phyloP scores from a whole-genome alignment of 208 protist genomes.

The Phytomonas sp. region DNA sequence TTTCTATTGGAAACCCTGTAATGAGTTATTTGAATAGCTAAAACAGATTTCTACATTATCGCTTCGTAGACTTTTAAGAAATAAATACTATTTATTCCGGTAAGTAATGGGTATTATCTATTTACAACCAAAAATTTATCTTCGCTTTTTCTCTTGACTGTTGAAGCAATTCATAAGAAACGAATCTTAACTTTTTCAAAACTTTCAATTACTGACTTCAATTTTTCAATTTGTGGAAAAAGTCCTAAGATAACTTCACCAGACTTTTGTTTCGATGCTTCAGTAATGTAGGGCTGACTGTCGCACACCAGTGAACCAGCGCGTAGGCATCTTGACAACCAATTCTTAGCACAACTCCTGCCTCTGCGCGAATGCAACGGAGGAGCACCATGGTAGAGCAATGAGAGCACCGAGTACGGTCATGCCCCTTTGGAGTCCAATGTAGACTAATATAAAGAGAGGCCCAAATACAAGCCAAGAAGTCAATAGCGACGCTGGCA shows the following conservation, averaged over 20 bases:
- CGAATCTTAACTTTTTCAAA: neutral
- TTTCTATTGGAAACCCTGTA: neutral
- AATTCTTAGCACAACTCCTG: constrained; percentile 28
- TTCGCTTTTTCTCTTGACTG: constrained; percentile 2
- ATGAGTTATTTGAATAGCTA: neutral
- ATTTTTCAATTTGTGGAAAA: neutral
- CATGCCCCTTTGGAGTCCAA: constrained; percentile 19
- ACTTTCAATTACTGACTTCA: neutral
- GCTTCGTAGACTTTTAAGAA: neutral
- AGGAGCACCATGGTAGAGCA: constrained; percentile 50
- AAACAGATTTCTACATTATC: constrained; percentile 12
- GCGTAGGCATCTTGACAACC: neutral
- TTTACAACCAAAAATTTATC: neutral
- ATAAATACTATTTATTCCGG: constrained; percentile 4
- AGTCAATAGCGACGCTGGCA: constrained; percentile 55
- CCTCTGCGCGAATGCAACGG: constrained; percentile 36
- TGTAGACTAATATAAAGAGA: constrained; percentile 32
- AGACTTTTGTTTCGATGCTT: neutral
- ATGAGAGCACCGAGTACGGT: constrained; percentile 16
- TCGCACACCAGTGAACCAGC: neutral
- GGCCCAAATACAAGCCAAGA: constrained; percentile 68
- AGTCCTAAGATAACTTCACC: neutral
- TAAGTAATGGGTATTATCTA: neutral
- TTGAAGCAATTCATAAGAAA: constrained; percentile 12
- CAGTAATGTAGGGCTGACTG: neutral